These are phyloP conservation scores for Lactarius pseudohatsudake DNA, from an alignment of 768 basidiomycete species.

Conservation along the genomic window DNA sequence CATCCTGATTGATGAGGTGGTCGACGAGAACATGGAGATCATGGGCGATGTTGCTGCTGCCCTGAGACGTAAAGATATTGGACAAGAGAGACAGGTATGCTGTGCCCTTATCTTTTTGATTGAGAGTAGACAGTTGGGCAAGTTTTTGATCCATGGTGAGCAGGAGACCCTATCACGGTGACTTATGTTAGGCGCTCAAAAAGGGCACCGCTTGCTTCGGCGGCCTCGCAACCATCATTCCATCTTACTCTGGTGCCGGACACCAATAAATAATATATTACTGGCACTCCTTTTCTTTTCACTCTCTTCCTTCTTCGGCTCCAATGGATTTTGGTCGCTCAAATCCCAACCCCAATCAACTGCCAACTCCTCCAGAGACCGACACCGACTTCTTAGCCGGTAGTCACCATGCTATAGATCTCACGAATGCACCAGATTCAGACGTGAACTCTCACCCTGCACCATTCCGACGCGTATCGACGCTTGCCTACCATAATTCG, in stretches of 20 bases:
- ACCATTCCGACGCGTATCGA: conserved; percentile 47
- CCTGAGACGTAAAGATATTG: conserved; percentile 56
- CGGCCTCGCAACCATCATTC: conserved; percentile 18
- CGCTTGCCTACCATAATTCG: conserved; percentile 56
- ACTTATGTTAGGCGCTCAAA: neutral
- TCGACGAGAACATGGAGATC: conserved; percentile 76
- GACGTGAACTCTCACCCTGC: conserved; percentile 9
- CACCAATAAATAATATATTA: neutral
- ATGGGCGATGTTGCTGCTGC: conserved; percentile 43
- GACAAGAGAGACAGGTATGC: conserved; percentile 71
- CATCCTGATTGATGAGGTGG: conserved; percentile 79
- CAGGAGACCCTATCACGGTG: neutral
- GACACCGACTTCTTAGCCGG: conserved; percentile 29
- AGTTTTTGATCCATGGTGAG: conserved; percentile 63
- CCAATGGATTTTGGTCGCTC: conserved; percentile 42
- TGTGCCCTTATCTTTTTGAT: conserved; percentile 83
- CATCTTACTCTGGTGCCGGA: conserved; percentile 16
- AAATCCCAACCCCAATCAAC: conserved; percentile 26
- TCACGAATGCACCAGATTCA: conserved; percentile 8
- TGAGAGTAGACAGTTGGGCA: conserved; percentile 57
- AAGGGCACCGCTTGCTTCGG: neutral
- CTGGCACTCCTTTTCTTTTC: neutral
- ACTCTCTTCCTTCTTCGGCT: conserved; percentile 40
- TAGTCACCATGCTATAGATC: conserved; percentile 4
- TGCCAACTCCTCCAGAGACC: conserved; percentile 42